Percentiles rank a stretch among this genome's conserved stretches.
Evolutionary conservation across 306 rosid genomes (phyloP).

Genomic region (Vachellia collinsii): DNA sequence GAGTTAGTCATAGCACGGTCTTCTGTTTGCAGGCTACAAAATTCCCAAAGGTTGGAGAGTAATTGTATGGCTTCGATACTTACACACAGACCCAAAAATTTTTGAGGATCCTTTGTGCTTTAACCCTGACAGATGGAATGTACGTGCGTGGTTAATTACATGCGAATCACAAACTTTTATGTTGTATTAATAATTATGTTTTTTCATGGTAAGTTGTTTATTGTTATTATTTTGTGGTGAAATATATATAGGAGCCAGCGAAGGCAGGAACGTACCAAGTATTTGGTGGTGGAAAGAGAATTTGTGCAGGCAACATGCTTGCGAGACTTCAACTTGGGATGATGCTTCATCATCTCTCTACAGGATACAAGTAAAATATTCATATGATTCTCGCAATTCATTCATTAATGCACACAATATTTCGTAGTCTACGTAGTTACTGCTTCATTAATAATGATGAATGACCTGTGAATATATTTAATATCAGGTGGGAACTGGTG

Average conservation of each 20-base stretch:
- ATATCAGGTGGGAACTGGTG: conserved; percentile 48
- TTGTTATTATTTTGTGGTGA: not conserved
- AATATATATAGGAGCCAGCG: conserved; percentile 2
- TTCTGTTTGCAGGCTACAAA: conserved; percentile 37
- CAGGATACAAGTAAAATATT: conserved; percentile 51
- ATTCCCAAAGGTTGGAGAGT: conserved; percentile 42
- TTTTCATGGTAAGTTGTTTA: not conserved
- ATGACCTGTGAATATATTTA: too few relatives aligned
- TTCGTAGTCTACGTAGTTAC: too few relatives aligned
- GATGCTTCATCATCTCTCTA: conserved; percentile 53
- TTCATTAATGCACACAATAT: not conserved
- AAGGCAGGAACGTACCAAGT: conserved; percentile 42
- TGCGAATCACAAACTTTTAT: not conserved
- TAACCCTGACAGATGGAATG: conserved; percentile 42
- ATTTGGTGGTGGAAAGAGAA: conserved; percentile 51
- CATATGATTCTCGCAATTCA: too few relatives aligned
- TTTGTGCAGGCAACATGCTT: conserved; percentile 54
- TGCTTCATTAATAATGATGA: not conserved
- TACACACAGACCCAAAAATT: conserved; percentile 33
- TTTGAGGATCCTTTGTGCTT: conserved; percentile 37
- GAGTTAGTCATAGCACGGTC: not conserved
- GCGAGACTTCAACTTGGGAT: conserved; percentile 47
- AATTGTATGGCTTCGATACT: conserved; percentile 22
- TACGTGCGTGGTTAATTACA: not conserved
- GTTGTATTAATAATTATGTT: not conserved